phyloP scores from a whole-genome alignment of 1,284 basidiomycete genomes.

The Afroboletus lepidellus region DNA sequence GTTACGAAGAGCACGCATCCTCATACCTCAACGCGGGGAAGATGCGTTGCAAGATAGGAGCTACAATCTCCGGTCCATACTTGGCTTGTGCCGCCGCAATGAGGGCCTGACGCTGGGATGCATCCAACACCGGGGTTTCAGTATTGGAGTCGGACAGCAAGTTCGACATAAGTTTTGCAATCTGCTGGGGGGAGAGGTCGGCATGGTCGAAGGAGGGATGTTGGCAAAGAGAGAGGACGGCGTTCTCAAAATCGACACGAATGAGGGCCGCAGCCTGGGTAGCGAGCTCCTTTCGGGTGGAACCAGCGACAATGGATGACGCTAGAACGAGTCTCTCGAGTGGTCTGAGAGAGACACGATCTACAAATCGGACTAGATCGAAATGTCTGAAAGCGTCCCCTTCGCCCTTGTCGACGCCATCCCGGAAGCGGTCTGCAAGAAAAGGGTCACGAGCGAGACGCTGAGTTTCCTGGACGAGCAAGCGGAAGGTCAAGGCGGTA shows the following conservation, averaged over 20 bases:
- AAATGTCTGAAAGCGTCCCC: constrained; percentile 77
- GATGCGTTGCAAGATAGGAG: constrained; percentile 50
- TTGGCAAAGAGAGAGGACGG: constrained; percentile 68
- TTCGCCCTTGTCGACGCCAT: constrained; percentile 82
- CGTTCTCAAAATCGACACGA: constrained; percentile 73
- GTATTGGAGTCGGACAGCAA: constrained; percentile 66
- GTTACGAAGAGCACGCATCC: constrained; percentile 9
- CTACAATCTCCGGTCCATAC: constrained; percentile 59
- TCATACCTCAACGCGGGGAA: constrained; percentile 59
- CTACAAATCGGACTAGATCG: constrained; percentile 75
- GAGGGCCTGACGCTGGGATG: constrained; percentile 67
- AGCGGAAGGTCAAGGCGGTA: constrained; percentile 71
- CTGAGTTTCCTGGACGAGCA: constrained; percentile 84
- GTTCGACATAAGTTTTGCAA: constrained; percentile 77
- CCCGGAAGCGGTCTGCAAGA: constrained; percentile 81
- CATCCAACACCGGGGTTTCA: constrained; percentile 68
- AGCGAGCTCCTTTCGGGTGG: constrained; percentile 68
- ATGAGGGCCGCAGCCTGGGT: constrained; percentile 66
- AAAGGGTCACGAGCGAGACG: constrained; percentile 84
- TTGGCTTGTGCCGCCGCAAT: constrained; percentile 73
- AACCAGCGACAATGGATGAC: constrained; percentile 68
- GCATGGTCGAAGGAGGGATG: constrained; percentile 77
- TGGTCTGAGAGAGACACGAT: constrained; percentile 74
- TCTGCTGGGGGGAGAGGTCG: constrained; percentile 70
- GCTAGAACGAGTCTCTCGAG: constrained; percentile 77